These are phyloP conservation scores for Phytophthora macrochlamydospora DNA, from an alignment of 352 stramenopile species.

Conservation along the genomic window DNA sequence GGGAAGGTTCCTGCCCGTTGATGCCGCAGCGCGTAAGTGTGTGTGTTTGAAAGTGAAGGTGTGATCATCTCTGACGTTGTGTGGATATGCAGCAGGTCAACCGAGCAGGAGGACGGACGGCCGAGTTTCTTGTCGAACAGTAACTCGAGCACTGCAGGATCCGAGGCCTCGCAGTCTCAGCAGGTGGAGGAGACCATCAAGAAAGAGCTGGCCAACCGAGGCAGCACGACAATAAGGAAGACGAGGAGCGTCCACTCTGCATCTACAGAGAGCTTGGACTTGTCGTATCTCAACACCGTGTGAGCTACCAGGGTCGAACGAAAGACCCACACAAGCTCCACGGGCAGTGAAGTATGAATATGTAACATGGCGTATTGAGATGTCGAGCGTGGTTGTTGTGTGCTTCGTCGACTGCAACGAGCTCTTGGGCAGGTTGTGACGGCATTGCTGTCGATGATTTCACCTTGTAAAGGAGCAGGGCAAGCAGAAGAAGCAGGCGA, in stretches of 20 bases:
- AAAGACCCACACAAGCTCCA: background rate
- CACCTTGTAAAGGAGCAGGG: background rate
- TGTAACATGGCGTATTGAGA: too few species aligned
- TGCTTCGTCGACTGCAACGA: too few species aligned
- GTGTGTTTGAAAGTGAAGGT: background rate
- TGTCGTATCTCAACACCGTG: slow-evolving; percentile 37
- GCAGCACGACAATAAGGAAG: slow-evolving; percentile 11
- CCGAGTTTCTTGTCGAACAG: slow-evolving; percentile 26
- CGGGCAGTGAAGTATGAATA: background rate
- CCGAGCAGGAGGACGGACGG: slow-evolving; percentile 13
- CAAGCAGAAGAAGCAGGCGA: background rate
- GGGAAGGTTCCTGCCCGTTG: slow-evolving; percentile 17
- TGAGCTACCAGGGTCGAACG: slow-evolving; percentile 4
- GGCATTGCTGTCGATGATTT: background rate
- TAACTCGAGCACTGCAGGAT: slow-evolving; percentile 33
- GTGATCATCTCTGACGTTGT: background rate
- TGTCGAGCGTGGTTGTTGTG: too few species aligned
- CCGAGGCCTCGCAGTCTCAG: slow-evolving; percentile 25
- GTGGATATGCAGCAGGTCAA: slow-evolving; percentile 3
- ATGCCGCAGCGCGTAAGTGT: slow-evolving; percentile 17
- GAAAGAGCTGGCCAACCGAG: slow-evolving; percentile 15
- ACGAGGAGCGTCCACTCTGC: slow-evolving; percentile 14
- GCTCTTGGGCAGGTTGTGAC: background rate
- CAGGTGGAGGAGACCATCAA: slow-evolving; percentile 21
- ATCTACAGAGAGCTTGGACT: slow-evolving; percentile 20